Evolutionary conservation across 345 rosid species (phyloP), one percentile per base, ranked within the genome.

Genomic region (Garcia nutans): DNA sequence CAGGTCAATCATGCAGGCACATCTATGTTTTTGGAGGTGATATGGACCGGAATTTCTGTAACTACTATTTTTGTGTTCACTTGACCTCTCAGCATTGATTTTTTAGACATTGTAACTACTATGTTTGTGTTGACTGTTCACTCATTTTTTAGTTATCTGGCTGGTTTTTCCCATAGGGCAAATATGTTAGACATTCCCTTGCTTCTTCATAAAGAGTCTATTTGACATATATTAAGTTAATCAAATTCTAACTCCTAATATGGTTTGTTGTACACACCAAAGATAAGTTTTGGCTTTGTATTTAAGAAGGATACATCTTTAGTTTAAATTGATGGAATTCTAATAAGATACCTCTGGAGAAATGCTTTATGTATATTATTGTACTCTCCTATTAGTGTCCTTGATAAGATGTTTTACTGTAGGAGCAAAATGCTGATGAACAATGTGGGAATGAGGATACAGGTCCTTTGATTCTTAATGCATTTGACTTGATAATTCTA

Each of bases 391-490:
- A 57, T 64, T 69, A 15, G 52, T 47, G 50, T 58, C 74, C 55
- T 66, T 67, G 42, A 66, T 68, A 75, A 66, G 72, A 62, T 81
- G 67, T 55, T 41, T 76, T 49, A 3, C 69, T 78, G 80, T 76
- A 90, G 99, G 94, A 87, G 79, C 87, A 81, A 73, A 77, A 76
- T 75, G 75, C 76, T 68, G 82, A 83, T 77, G 88, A 88, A 83
- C 90, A 84, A 33, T 70, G 73, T 15, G 77, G 88, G 63, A 82
- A 79, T 71, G 89, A 88, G 72, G 92, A 93, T 78, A 80, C 80
- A 5, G 91, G 93, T 77, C 99, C 99, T 41, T 77, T 96, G 86
- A 85, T 76, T 84, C 93, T 95, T 56, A 95, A 95, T 86, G 99
- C 99, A 37, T 96, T 96, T 47, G 99, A 96, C 87, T 71, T 96